Evolutionary conservation across 2,329 filamentous ascomycete genomes (phyloP).

Genomic region (Colletotrichum tropicicola): DNA sequence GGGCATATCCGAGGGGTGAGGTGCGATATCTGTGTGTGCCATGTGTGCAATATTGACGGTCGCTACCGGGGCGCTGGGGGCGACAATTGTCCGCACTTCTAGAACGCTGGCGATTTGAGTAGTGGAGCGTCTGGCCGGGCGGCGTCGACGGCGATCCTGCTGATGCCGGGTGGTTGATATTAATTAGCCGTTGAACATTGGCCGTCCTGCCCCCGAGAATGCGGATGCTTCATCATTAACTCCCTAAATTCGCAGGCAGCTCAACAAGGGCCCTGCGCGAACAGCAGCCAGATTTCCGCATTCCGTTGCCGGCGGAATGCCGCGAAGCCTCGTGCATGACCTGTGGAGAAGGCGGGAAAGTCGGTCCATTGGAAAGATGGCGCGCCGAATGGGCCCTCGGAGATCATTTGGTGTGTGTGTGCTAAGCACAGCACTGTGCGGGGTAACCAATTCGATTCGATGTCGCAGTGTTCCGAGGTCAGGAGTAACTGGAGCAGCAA

Average conservation of each 20-base stretch:
- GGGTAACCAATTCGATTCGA: neutral
- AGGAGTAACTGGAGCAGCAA: neutral
- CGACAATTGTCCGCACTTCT: conserved; percentile 16
- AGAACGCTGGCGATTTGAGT: conserved; percentile 18
- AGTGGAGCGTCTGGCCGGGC: conserved; percentile 8
- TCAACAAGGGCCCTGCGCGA: neutral
- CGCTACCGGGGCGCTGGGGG: conserved; percentile 9
- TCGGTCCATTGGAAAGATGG: conserved; percentile 11
- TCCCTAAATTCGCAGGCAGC: neutral
- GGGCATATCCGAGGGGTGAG: neutral
- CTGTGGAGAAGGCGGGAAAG: conserved; percentile 3
- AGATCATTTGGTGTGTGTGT: neutral
- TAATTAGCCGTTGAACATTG: neutral
- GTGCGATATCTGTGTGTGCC: neutral
- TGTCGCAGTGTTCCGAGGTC: neutral
- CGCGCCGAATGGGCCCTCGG: neutral
- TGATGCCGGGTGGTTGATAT: neutral
- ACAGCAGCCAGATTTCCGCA: neutral
- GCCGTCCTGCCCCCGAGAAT: neutral
- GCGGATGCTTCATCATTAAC: neutral
- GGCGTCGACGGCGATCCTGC: neutral
- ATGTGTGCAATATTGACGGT: neutral
- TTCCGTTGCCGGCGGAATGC: conserved; percentile 15
- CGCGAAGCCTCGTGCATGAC: neutral
- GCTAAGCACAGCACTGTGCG: neutral